A percentile compares a stretch with the other conserved stretches of the same genome.
These are phyloP conservation scores for Melanogaster broomeanus DNA, from an alignment of 768 basidiomycete genomes.

Conservation along the genomic window DNA sequence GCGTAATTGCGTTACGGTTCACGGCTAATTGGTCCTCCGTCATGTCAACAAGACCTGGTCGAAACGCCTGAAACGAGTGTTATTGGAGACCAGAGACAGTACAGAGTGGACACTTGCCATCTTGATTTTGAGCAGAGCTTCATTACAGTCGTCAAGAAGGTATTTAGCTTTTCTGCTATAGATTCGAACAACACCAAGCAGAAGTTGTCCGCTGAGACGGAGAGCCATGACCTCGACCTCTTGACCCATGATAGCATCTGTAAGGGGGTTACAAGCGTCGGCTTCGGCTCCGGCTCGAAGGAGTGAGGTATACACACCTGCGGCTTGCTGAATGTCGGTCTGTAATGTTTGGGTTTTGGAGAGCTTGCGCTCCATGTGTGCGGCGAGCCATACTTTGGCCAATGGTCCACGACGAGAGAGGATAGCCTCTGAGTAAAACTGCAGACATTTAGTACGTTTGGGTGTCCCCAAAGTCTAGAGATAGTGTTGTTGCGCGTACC, in stretches of 20 bases:
- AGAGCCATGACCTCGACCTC: slow-evolving; percentile 93
- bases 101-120: slow-evolving; percentile 54
- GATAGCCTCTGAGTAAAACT: slow-evolving; percentile 95
- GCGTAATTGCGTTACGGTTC: slow-evolving; percentile 85
- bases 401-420: slow-evolving; percentile 91
- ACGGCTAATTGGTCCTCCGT: slow-evolving; percentile 92
- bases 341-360: slow-evolving; percentile 94
- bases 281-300: neutral
- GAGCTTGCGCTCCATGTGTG: slow-evolving; percentile 97
- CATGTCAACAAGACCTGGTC: slow-evolving; percentile 94
- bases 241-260: slow-evolving; percentile 92
- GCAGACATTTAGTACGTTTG: neutral
- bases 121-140: slow-evolving; percentile 92
- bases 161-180: slow-evolving; percentile 99
- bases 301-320: slow-evolving; percentile 48
- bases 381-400: slow-evolving; percentile 98
- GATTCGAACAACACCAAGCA: slow-evolving; percentile 95
- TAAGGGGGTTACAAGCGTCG: neutral
- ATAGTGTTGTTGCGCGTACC: slow-evolving; percentile 11
- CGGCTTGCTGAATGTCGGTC: slow-evolving; percentile 93
- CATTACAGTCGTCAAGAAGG: slow-evolving; percentile 95
- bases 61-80: slow-evolving; percentile 68
- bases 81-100: neutral
- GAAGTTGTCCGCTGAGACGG: slow-evolving; percentile 92
- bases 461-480: neutral